Evolutionary conservation across 73 alveolate genomes (phyloP).

Genomic region (Breviolum minutum): DNA sequence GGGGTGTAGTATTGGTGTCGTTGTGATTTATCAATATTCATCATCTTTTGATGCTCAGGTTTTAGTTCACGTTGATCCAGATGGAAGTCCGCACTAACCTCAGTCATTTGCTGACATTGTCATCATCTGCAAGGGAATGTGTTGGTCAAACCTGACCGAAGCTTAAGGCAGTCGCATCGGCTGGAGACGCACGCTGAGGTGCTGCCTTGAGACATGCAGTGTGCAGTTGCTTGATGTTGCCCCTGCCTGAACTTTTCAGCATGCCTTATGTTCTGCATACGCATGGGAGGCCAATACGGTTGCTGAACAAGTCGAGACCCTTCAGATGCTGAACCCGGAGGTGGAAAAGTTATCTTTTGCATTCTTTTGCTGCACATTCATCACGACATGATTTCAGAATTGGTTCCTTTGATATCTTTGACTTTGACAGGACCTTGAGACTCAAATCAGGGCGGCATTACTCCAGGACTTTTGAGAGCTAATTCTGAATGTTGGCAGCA

Average conservation of each 20-base stretch:
- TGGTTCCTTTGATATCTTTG: neutral
- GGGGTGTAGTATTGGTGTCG: neutral
- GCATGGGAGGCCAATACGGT: conserved; percentile 21
- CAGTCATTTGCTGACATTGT: neutral
- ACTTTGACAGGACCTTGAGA: conserved; percentile 56
- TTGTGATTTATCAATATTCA: neutral
- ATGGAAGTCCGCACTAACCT: conserved; percentile 63
- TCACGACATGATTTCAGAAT: neutral
- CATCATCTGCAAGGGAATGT: no score
- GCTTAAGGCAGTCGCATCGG: conserved; percentile 83
- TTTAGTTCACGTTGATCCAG: conserved; percentile 94
- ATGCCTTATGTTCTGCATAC: neutral
- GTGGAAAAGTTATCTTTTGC: neutral
- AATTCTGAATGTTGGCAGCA: no score
- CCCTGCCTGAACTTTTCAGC: neutral
- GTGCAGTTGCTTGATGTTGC: neutral
- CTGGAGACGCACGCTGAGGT: conserved; percentile 89
- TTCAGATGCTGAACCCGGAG: conserved; percentile 58
- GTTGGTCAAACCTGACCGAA: neutral
- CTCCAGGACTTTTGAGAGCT: conserved; percentile 2
- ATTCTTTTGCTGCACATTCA: neutral
- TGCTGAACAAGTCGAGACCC: conserved; percentile 49
- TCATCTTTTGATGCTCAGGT: neutral
- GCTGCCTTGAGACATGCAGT: neutral
- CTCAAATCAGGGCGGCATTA: conserved; percentile 41